Evolutionary conservation across 164 flowering plant genomes (phyloP), one percentile per base, ranked within the genome.

Genomic region (Magnolia sinica): DNA sequence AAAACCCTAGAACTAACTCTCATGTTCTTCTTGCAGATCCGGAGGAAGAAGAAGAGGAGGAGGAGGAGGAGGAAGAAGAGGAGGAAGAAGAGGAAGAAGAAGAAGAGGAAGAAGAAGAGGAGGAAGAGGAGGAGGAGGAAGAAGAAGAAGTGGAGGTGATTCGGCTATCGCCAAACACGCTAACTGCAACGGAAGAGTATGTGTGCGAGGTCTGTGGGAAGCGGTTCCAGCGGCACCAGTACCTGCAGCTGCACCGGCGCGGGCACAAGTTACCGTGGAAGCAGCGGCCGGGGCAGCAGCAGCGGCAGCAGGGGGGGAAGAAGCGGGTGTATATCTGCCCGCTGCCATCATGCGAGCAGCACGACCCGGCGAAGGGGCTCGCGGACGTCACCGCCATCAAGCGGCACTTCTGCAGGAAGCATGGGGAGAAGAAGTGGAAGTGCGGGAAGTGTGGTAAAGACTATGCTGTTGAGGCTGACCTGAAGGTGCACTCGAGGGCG

Each of bases 181-280:
- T 94, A 19, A 55, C 93, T 80, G 98, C 93, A 76, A 93, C 97
- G 66, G 97, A 95, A 73, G 86, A 95, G 18, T 93, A 91, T 70
- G 93, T 95, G 22, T 94, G 98, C 58, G 98, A 94, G 92, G 91
- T 94, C 84, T 94, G 98, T 85, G 88, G 88, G 81, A 97, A 94
- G 75, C 97, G 95, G 76, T 94, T 94, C 64, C 97, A 92, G 79
- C 79, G 98, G 64, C 97, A 94, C 83, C 98, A 94, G 78, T 92
- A 95, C 83, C 87, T 95, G 18, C 98, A 95, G 91, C 93, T 95
- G 97, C 98, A 95, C 77, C 75, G 97, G 71, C 76, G 98, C 9
- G 68, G 97, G 70, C 98, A 95, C 81, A 95, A 95, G 82, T 97
- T 95, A 11, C 96, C 97, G 7, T 95, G 98, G 98, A 95, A 95